phyloP scores from a whole-genome alignment of 148 eudicot species.

The Dianthus caryophyllus region DNA sequence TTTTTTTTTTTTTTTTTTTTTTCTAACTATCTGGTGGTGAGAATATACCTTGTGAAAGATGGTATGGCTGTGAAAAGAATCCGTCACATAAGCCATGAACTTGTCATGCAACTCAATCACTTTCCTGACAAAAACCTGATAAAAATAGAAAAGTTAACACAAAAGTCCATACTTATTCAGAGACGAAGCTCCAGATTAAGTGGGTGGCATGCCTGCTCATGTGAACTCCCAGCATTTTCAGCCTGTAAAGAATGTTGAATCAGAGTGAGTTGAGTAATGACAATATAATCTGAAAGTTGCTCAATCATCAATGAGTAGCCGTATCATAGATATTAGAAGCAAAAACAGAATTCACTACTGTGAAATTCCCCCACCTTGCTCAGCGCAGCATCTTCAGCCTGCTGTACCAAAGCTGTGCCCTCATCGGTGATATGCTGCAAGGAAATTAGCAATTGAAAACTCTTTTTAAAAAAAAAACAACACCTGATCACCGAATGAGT shows the following conservation, averaged over 20 bases:
- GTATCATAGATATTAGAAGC: background rate
- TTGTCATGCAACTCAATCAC: conserved; percentile 91
- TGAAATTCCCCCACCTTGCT: conserved; percentile 47
- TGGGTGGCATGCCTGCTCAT: conserved; percentile 57
- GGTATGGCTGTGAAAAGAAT: conserved; percentile 67
- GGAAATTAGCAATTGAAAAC: background rate
- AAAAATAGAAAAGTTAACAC: conserved; percentile 14
- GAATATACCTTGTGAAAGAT: conserved; percentile 65
- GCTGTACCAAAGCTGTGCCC: conserved; percentile 76
- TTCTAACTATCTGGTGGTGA: too few species aligned
- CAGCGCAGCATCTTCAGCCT: conserved; percentile 88
- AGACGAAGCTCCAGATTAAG: conserved; percentile 6
- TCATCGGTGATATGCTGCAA: conserved; percentile 78
- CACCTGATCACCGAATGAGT: too few species aligned
- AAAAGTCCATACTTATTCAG: conserved; percentile 1
- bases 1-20: background rate
- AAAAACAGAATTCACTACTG: background rate
- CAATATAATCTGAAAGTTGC: background rate
- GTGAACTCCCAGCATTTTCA: conserved; percentile 59
- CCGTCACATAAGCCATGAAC: conserved; percentile 74
- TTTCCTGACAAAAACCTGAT: conserved; percentile 75
- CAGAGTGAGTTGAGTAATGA: background rate
- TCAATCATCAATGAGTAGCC: background rate
- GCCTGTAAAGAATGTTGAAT: conserved; percentile 40
- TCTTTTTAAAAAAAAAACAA: background rate